phyloP scores from a whole-genome alignment of 176 grass and related monocot species.

The Melocanna baccifera region DNA sequence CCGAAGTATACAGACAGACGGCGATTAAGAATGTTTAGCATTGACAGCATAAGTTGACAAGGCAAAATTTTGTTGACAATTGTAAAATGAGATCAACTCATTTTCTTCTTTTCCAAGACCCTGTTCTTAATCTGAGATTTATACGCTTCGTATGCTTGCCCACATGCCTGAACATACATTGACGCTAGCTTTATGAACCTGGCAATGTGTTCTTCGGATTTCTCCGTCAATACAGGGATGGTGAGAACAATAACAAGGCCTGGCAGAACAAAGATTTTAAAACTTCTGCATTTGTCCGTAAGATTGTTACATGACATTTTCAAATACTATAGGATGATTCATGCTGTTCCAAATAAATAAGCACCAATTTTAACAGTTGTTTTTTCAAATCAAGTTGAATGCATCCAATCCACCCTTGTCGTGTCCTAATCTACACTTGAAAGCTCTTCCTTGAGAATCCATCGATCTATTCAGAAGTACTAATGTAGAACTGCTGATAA shows the following conservation, averaged over 20 bases:
- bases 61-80: neutral
- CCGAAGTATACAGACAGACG: neutral
- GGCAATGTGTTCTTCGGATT: constrained; percentile 26
- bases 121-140: constrained; percentile 16
- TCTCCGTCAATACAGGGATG: constrained; percentile 43
- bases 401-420: neutral
- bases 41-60: neutral
- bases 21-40: neutral
- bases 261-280: neutral
- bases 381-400: neutral
- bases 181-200: constrained; percentile 18
- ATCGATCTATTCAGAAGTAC: neutral
- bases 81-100: neutral
- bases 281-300: neutral
- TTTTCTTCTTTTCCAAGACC: constrained; percentile 29
- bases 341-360: neutral
- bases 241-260: constrained; percentile 36
- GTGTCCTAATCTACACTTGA: neutral
- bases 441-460: neutral
- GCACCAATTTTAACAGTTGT: neutral
- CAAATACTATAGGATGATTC: neutral
- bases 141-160: constrained; percentile 15
- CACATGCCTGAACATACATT: constrained; percentile 26
- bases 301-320: neutral
- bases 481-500: neutral